These are phyloP conservation scores for Trichoderma oligosporum DNA, from an alignment of 2,329 filamentous ascomycete species.

Conservation along the genomic window DNA sequence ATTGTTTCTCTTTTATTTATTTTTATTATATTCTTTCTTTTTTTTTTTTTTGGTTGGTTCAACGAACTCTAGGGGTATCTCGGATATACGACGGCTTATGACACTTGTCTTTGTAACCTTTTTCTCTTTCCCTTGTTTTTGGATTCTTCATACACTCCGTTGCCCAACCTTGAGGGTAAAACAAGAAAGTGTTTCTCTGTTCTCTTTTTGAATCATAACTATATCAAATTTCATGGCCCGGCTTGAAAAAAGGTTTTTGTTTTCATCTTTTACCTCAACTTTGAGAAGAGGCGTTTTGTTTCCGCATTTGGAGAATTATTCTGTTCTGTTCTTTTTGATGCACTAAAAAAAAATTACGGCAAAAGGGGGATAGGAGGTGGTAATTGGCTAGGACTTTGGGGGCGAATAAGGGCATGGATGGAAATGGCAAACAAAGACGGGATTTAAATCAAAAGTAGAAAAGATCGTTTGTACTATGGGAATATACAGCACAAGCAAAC, in stretches of 20 bases:
- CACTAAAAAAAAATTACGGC: constrained; percentile 6
- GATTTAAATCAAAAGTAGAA: constrained; percentile 7
- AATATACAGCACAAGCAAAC: constrained; percentile 17
- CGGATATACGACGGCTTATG: constrained; percentile 19
- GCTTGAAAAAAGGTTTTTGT: neutral
- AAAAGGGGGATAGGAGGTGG: neutral
- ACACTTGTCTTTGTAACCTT: constrained; percentile 14
- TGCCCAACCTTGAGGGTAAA: neutral
- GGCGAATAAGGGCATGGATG: constrained; percentile 1
- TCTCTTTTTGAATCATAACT: constrained; percentile 5
- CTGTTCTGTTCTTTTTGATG: neutral
- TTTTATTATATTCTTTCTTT: too few species aligned
- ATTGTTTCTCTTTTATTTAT: neutral
- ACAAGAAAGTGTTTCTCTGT: neutral
- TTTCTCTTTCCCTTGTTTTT: neutral
- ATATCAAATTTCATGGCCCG: constrained; percentile 11
- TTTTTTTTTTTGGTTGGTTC: neutral
- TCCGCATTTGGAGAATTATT: neutral
- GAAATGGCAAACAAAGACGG: neutral
- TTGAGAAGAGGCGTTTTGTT: constrained; percentile 1
- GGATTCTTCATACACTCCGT: neutral
- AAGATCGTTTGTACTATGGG: constrained; percentile 13
- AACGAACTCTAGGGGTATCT: constrained; percentile 14
- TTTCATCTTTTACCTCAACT: neutral
- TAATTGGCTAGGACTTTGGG: constrained; percentile 2